phyloP scores from a whole-genome alignment of 176 grass and related monocot genomes.

The Bonia amplexicaulis region DNA sequence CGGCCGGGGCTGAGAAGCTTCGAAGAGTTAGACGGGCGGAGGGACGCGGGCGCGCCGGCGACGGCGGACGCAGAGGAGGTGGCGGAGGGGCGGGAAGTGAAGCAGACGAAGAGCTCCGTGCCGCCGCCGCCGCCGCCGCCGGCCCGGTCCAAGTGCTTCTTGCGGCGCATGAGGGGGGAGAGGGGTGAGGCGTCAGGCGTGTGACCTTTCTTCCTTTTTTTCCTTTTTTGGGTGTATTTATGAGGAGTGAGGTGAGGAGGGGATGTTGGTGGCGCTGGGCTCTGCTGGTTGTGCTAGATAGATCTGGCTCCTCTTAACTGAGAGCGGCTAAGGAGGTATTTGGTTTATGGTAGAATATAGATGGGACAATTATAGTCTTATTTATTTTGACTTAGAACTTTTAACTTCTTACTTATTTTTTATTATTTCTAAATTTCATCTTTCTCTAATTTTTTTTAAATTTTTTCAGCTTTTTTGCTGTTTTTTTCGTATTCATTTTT shows the following conservation, averaged over 20 bases:
- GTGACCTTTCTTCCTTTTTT: not conserved
- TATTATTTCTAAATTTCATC: too few species aligned
- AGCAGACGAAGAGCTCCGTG: conserved; percentile 70
- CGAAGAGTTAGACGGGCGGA: conserved; percentile 38
- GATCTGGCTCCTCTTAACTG: too few species aligned
- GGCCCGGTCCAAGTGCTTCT: conserved; percentile 46
- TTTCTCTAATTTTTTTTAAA: too few species aligned
- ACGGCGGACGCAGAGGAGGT: conserved; percentile 28
- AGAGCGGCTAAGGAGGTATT: too few species aligned
- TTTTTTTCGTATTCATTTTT: too few species aligned
- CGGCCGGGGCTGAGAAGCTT: conserved; percentile 67
- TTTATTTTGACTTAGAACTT: too few species aligned
- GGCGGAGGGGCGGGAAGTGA: conserved; percentile 54
- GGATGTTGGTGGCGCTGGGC: not conserved
- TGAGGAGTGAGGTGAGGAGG: not conserved
- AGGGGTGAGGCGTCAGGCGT: not conserved
- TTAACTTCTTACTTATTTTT: too few species aligned
- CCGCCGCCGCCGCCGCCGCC: conserved; percentile 42
- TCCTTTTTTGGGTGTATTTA: not conserved
- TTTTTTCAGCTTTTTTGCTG: too few species aligned
- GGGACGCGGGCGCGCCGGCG: conserved; percentile 7
- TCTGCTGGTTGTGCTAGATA: too few species aligned
- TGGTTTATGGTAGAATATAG: too few species aligned
- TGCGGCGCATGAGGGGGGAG: conserved; percentile 49
- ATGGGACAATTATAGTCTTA: too few species aligned